Base-by-base conservation (phyloP, 768 basidiomycete genomes). In the Termitomyces sp. region DNA sequence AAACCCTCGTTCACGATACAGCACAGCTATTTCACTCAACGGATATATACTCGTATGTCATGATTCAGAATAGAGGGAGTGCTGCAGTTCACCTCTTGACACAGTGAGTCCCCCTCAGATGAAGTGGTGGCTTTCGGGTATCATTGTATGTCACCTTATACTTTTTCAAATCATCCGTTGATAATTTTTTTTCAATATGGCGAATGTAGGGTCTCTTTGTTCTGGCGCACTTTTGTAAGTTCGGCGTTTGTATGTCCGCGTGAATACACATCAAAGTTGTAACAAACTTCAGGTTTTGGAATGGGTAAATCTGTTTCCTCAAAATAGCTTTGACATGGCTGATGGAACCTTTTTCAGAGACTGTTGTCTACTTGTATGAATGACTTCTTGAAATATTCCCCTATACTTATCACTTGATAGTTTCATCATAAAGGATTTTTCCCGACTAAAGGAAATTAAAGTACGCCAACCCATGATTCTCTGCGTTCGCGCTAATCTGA, bases 141-240 rank as follows among this genome's bases (percentile, higher is more conserved):
- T 72, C 29, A 79, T 79, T 52, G 74, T 73, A 63, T n/a, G 71
- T 65, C 42, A 20, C 15, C 1, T 38, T 25, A 17, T 1, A 43
- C 9, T 32, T 37, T 15, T 14, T 7, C 20, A 5, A 48, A 17
- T 1, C 25, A 38, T n/a, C 32, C 1, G 20, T 36, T 6, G 17
- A n/a, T n/a, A 32, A 34, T 25, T 14, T 25, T 25, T 25, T 25
- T 25, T 25, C 25, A 25, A 25, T 29, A 4, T 47, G 5, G 34
- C 17, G 20, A 49, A 25, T 31, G 29, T 20, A 73, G 72, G 67
- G 69, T 43, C 64, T 77, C 37, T 65, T 72, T 29, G 77, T 81
- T 36, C 11, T 78, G 52, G 73, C 73, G 11, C 79, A 81, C 68
- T 76, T 79, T 47, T 71, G 79, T 81, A 59, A 65, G 78, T 64